Base-by-base conservation (phyloP, 1,284 basidiomycete species). In the Cryptococcus neoformans region DNA sequence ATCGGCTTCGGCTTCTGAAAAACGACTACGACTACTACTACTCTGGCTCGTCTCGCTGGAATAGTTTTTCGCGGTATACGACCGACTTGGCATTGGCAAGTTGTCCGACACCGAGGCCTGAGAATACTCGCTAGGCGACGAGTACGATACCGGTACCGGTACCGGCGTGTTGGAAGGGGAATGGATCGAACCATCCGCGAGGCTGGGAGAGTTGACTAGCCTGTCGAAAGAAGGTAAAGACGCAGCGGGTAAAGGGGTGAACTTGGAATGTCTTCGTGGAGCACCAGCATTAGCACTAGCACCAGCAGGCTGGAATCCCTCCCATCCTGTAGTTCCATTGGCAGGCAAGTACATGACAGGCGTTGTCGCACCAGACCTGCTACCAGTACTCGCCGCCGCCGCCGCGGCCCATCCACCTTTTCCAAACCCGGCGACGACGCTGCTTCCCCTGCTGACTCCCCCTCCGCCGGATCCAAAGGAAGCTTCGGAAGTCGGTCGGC, bases 371-470 rank as follows among this genome's bases (percentile, higher is more conserved):
- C 65, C 62, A 2, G 65, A 66, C 21, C 54, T 35, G 11, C 53
- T 38, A 28, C 39, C 21, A 4, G 28, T 41, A 0, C 60, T 55
- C 39, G 55, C 55, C 2, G 68, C 65, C 1, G 65, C 62, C 1
- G 69, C 73, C 0, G 67, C 67, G 12, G 74, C 74, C 73, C 73
- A 76, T 14, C 74, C 74, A 2, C 74, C 74, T 55, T 70, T 72
- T 9, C 74, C 74, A 38, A 62, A 66, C 5, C 68, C 72, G 51
- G 60, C 63, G 8, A 49, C 59, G 28, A 58, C 58, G 16, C 60
- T 62, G 39, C 57, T 45, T 11, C 65, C 37, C 41, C 64, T 68
- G 2, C 60, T 63, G 40, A 62, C 52, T n/a, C 28, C 37, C 16
- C 47, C 44, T 7, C 44, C 56, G 45, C 39, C 56, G 40, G 45